Conservation (phyloP, 2,329 filamentous ascomycete genomes). For the Fusarium ramigenum region DNA sequence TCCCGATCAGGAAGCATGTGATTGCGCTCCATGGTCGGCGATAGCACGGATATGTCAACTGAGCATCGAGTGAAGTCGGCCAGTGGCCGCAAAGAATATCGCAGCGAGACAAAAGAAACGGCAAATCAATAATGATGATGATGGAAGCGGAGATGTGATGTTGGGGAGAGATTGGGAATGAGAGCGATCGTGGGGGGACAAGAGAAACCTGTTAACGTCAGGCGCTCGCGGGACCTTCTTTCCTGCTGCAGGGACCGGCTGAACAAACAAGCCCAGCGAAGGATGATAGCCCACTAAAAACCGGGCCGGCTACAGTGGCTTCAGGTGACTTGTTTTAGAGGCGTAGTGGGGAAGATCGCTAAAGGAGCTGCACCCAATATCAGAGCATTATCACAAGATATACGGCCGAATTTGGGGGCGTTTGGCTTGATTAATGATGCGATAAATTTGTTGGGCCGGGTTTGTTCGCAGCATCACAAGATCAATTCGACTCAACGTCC, state of each 20-base stretch:
- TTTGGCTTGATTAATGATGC: constrained; percentile 1
- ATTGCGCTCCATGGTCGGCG: constrained; percentile 54
- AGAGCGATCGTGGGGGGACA: constrained; percentile 37
- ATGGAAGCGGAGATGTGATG: constrained; percentile 27
- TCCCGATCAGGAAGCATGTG: constrained; percentile 54
- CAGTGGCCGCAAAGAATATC: constrained; percentile 17
- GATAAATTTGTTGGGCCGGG: constrained; percentile 10
- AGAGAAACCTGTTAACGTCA: constrained; percentile 30
- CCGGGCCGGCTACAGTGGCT: constrained; percentile 39
- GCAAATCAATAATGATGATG: background rate
- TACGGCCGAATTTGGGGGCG: background rate
- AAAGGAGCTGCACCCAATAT: constrained; percentile 21
- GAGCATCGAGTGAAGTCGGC: constrained; percentile 35
- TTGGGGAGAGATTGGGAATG: constrained; percentile 28
- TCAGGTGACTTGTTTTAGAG: constrained; percentile 25
- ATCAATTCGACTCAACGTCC: constrained; percentile 8
- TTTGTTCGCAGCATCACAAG: constrained; percentile 18
- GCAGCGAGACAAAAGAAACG: background rate
- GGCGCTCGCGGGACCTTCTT: constrained; percentile 27
- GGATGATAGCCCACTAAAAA: constrained; percentile 27
- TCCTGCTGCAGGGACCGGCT: constrained; percentile 42
- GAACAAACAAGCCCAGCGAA: constrained; percentile 15
- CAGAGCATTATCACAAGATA: constrained; percentile 20
- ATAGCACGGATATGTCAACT: constrained; percentile 44
- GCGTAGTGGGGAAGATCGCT: constrained; percentile 36